phyloP scores from a whole-genome alignment of 129 eudicot genomes.

The Centaurea solstitialis region DNA sequence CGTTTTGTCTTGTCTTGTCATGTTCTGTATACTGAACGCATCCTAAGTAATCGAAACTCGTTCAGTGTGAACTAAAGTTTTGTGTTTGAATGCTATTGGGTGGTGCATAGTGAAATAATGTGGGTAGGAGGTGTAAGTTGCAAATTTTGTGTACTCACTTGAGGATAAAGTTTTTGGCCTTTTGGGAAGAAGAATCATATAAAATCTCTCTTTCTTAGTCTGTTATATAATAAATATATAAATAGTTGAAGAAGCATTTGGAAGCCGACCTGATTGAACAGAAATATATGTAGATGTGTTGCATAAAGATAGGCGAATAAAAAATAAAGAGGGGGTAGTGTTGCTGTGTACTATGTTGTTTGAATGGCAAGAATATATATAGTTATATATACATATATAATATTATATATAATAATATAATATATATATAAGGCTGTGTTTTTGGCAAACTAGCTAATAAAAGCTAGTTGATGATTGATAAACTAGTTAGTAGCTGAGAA shows the following conservation, averaged over 20 bases:
- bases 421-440: too few species aligned
- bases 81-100: background rate
- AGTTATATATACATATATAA: too few species aligned
- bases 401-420: too few species aligned
- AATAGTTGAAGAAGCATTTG: conserved; percentile 21
- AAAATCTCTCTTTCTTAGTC: background rate
- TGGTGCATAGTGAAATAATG: conserved; percentile 2
- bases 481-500: too few species aligned
- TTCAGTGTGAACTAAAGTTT: background rate
- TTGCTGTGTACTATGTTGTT: conserved; percentile 36
- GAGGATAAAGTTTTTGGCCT: background rate
- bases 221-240: background rate
- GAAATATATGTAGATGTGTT: conserved; percentile 28
- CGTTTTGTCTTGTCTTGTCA: background rate
- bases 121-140: conserved; percentile 7
- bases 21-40: background rate
- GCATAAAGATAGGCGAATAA: conserved; percentile 28
- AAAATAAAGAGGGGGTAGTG: conserved; percentile 23
- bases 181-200: background rate
- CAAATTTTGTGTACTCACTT: background rate
- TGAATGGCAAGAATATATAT: conserved; percentile 30
- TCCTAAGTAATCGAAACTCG: background rate
- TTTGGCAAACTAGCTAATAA: too few species aligned
- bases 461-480: too few species aligned
- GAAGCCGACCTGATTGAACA: conserved; percentile 45